Conservation (phyloP, 345 rosid species). For the Orychophragmus violaceus region DNA sequence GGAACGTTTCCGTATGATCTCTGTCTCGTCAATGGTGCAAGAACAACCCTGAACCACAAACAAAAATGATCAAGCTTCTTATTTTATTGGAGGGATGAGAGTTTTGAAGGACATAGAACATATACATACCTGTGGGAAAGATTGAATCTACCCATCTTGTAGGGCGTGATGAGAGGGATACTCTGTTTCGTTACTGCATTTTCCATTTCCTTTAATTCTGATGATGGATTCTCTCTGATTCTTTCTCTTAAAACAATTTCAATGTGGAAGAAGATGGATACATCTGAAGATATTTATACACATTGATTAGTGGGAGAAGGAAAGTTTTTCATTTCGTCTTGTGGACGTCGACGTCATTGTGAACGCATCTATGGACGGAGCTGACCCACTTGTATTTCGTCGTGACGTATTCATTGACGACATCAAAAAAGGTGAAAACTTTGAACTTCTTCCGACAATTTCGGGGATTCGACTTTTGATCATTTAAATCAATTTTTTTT, state of each 20-base stretch:
- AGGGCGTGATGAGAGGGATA: constrained; percentile 24
- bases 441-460: neutral
- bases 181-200: constrained; percentile 18
- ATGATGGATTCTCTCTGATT: neutral
- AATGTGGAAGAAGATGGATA: neutral
- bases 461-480: neutral
- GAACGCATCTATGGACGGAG: constrained; percentile 9
- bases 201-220: constrained; percentile 1
- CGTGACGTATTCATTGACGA: constrained; percentile 21
- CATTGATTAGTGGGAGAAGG: neutral
- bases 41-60: constrained; percentile 35
- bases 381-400: neutral
- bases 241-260: neutral
- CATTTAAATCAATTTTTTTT: neutral
- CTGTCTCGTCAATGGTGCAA: constrained; percentile 58
- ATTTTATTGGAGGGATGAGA: neutral
- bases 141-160: constrained; percentile 30
- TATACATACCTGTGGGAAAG: constrained; percentile 26
- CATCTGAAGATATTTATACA: neutral
- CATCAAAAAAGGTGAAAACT: neutral
- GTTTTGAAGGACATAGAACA: neutral
- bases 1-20: constrained; percentile 55
- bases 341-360: constrained; percentile 2
- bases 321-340: neutral
- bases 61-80: neutral